Conservation (phyloP, 2,329 filamentous ascomycete genomes). For the Aureobasidium vineae region DNA sequence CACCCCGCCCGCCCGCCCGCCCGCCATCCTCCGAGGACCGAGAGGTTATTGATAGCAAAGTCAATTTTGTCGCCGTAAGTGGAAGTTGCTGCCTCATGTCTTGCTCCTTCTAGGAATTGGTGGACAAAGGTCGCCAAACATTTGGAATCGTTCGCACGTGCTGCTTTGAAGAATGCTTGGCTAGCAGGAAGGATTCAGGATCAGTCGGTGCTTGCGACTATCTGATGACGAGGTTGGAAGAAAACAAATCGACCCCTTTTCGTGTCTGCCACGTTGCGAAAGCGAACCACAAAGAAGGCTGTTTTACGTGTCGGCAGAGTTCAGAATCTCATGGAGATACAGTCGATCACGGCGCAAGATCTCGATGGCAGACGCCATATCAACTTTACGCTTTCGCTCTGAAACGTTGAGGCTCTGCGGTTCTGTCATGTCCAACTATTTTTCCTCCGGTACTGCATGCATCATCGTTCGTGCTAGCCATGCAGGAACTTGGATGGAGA, state of each 20-base stretch:
- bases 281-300: neutral
- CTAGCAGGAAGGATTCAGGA: neutral
- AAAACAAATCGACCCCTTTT: neutral
- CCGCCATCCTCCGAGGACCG: conserved; percentile 8
- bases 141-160: conserved; percentile 19
- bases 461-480: conserved; percentile 2
- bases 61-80: neutral
- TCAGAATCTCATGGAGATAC: neutral
- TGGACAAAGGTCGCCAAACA: neutral
- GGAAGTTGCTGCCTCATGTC: conserved; percentile 8
- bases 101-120: neutral
- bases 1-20: neutral
- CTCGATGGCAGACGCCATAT: conserved; percentile 6
- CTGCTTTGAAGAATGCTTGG: neutral
- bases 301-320: neutral
- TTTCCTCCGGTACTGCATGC: conserved; percentile 5
- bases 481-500: neutral
- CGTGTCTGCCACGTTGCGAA: conserved; percentile 4
- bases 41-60: conserved; percentile 14
- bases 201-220: neutral
- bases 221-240: neutral
- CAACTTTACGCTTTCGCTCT: neutral
- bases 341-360: conserved; percentile 13
- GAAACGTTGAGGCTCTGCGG: conserved; percentile 20
- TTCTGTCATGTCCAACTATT: conserved; percentile 10